Base-by-base conservation (phyloP, 176 grass and related monocot genomes). In the Dactylis glomerata region DNA sequence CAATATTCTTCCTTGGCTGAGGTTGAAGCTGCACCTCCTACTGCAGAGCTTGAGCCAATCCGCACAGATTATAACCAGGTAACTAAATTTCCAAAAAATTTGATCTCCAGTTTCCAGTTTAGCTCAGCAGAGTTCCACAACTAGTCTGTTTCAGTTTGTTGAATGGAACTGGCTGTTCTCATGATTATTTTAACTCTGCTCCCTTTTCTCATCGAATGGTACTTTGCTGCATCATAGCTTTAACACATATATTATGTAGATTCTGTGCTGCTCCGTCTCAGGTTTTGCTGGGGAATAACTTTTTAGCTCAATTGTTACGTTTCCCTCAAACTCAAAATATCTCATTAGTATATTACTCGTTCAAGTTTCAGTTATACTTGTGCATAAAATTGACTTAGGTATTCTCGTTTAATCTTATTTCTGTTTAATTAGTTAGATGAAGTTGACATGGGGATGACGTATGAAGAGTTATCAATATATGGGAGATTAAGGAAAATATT, bases 401-500 rank as follows among this genome's bases (percentile, higher is more conserved):
- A 52, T 71, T 75, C 58, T 37, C 6, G 71, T 87, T 45, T 70
- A 26, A 83, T n/a, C 15, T 68, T 88, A 50, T 80, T 81, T 86
- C 4, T 92, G 30, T 89, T 41, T 62, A 44, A 65, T 58, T 76
- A 98, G 96, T 86, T 98, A 80, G 96, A 98, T 93, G 96, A 98
- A 88, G 87, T 98, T 47, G 96, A 98, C 82, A 98, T 98, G 96
- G 96, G 96, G 82, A 98, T 98, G 96, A 95, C 96, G 20, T 98
- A 98, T 19, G 93, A 98, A 77, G 96, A 98, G 64, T 83, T 98
- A 76, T 98, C 96, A 10, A 84, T 90, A 69, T 98, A 98, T 85
- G 96, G 96, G 68, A 93, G 96, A 84, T 77, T 98, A 36, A 93
- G 96, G 68, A 98, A 98, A 88, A 98, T 98, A 90, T 98, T 98